Evolutionary conservation across 2,329 filamentous ascomycete genomes (phyloP).

Genomic region (Ceratocystis destructans): DNA sequence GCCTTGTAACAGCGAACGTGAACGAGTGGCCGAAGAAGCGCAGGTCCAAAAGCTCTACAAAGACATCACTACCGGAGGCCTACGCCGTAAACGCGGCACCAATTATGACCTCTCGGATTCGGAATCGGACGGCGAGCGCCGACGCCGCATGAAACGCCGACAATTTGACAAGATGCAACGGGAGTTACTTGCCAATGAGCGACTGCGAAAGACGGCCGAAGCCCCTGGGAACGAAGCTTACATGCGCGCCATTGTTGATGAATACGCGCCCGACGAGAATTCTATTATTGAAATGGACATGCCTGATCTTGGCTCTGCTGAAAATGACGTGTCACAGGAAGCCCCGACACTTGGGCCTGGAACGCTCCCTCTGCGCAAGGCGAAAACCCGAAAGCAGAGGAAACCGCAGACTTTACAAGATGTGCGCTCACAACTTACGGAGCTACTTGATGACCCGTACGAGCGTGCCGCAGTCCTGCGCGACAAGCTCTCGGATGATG

Average conservation of each 20-base stretch:
- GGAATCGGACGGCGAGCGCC: constrained; percentile 70
- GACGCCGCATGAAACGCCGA: constrained; percentile 65
- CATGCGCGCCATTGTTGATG: constrained; percentile 76
- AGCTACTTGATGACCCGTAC: constrained; percentile 58
- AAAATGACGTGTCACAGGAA: constrained; percentile 24
- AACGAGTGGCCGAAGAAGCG: constrained; percentile 69
- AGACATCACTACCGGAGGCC: constrained; percentile 77
- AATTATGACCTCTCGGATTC: constrained; percentile 81
- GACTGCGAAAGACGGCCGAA: constrained; percentile 76
- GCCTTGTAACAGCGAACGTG: constrained; percentile 47
- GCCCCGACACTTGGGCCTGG: constrained; percentile 22
- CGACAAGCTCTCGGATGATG: constrained; percentile 38
- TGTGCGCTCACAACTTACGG: constrained; percentile 70
- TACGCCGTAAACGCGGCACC: constrained; percentile 70
- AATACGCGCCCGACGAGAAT: constrained; percentile 59
- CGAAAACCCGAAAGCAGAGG: constrained; percentile 16
- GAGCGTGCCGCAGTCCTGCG: constrained; percentile 33
- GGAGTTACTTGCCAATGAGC: constrained; percentile 75
- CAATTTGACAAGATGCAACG: constrained; percentile 89
- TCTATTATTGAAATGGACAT: constrained; percentile 50
- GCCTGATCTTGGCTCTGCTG: constrained; percentile 8
- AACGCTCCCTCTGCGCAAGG: constrained; percentile 13
- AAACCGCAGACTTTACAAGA: constrained; percentile 32
- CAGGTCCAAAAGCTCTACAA: constrained; percentile 83
- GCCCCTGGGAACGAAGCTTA: constrained; percentile 86